A percentile compares a stretch with the other conserved stretches of the same genome.
phyloP scores from a whole-genome alignment of 192 early-diverging fungal species.

The Rhizoclosmatium globosum region DNA sequence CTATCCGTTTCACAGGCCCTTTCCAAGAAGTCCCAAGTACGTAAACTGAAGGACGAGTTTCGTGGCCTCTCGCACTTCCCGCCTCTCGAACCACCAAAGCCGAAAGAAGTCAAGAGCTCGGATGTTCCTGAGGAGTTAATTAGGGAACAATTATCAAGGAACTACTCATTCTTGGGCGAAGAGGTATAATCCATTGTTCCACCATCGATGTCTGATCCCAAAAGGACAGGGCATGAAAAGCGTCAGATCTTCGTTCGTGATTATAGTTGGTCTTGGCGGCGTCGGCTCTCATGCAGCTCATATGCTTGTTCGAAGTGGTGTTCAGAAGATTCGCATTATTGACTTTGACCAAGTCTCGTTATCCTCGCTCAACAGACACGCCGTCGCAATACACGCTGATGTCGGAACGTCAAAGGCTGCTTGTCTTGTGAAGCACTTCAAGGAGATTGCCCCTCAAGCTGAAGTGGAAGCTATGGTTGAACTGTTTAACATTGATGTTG shows the following conservation, averaged over 20 bases:
- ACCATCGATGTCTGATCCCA: conserved; percentile 17
- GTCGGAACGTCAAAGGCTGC: conserved; percentile 89
- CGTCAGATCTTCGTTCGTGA: conserved; percentile 82
- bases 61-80: conserved; percentile 1
- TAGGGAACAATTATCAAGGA: conserved; percentile 84
- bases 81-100: neutral
- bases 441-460: conserved; percentile 79
- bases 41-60: conserved; percentile 7
- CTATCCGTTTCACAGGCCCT: neutral
- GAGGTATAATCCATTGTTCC: conserved; percentile 43
- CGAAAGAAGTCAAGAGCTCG: neutral
- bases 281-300: conserved; percentile 80
- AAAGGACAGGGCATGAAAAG: conserved; percentile 74
- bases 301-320: conserved; percentile 91
- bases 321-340: conserved; percentile 78
- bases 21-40: conserved; percentile 10
- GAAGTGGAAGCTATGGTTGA: conserved; percentile 80
- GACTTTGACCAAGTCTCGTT: conserved; percentile 97
- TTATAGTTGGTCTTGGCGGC: conserved; percentile 95
- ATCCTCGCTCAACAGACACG: conserved; percentile 93
- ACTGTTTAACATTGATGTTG: conserved; percentile 76
- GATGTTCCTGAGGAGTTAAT: conserved; percentile 71
- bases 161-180: conserved; percentile 89
- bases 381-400: conserved; percentile 87
- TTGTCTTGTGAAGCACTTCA: conserved; percentile 77